Conservation (phyloP, 1,284 basidiomycete genomes). For the Prillingera fragicola region DNA sequence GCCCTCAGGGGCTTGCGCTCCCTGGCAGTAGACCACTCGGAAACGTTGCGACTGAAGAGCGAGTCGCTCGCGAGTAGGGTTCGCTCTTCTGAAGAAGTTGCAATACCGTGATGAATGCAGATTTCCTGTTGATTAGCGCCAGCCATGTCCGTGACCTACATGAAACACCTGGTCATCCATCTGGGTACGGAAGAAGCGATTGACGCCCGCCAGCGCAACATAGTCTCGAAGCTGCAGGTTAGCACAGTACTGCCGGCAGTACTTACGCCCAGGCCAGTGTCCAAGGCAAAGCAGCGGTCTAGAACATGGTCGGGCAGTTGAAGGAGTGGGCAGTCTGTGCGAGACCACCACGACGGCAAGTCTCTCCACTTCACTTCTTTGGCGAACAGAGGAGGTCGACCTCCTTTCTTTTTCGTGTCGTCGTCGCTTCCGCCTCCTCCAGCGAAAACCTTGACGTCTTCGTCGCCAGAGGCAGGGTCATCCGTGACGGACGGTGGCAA, state of each 20-base stretch:
- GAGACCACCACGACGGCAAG: conserved; percentile 24
- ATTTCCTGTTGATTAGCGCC: conserved; percentile 4
- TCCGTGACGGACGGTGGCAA: no score
- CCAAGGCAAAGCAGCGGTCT: conserved; percentile 3
- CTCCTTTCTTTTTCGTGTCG: conserved; percentile 6
- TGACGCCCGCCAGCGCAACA: conserved; percentile 29
- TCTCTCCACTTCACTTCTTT: conserved; percentile 20
- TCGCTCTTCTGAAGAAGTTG: no score
- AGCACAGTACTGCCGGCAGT: neutral
- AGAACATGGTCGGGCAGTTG: conserved; percentile 10
- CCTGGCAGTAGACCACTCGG: neutral
- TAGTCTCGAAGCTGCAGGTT: conserved; percentile 24
- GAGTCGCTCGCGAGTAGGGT: no score
- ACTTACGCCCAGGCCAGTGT: conserved; percentile 17
- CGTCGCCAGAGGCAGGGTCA: no score
- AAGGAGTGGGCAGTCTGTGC: conserved; percentile 17
- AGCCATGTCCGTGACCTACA: neutral
- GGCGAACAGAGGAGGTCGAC: neutral
- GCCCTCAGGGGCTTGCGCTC: neutral
- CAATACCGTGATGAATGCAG: neutral
- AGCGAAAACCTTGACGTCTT: no score
- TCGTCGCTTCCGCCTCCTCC: no score
- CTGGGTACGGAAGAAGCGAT: conserved; percentile 15
- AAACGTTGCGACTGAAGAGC: neutral
- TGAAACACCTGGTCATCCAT: neutral